Conservation (phyloP, 306 rosid species). For the Inga oerstediana region DNA sequence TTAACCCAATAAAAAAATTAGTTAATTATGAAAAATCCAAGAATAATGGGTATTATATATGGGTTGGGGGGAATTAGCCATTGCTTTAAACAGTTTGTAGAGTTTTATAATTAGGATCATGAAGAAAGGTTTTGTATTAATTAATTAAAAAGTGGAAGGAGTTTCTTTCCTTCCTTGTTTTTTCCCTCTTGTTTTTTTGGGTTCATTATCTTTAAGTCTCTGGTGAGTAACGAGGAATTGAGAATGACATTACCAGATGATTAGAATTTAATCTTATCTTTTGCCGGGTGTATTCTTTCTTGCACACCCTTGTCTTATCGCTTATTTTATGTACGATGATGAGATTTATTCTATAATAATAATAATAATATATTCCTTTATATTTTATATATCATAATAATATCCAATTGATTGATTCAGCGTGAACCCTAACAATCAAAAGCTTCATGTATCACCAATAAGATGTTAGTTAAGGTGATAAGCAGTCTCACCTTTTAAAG, state of each 20-base stretch:
- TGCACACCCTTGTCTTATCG: not conserved
- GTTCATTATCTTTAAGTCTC: not conserved
- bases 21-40: not conserved
- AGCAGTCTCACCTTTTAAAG: no score
- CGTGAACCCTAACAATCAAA: not conserved
- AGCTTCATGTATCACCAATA: not conserved
- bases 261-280: not conserved
- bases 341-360: not conserved
- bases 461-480: no score
- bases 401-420: not conserved
- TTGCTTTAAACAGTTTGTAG: not conserved
- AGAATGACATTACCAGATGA: not conserved
- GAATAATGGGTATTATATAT: not conserved
- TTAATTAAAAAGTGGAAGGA: not conserved
- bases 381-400: not conserved
- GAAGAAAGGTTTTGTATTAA: not conserved
- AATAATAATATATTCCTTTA: not conserved
- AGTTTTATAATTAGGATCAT: no score
- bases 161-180: not conserved
- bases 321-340: not conserved
- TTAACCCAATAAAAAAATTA: no score
- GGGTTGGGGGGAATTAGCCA: not conserved
- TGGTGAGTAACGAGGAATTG: constrained; percentile 30
- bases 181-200: no score
- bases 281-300: not conserved